Base-by-base conservation (phyloP, 2,329 filamentous ascomycete genomes). In the Aspergillus persii region DNA sequence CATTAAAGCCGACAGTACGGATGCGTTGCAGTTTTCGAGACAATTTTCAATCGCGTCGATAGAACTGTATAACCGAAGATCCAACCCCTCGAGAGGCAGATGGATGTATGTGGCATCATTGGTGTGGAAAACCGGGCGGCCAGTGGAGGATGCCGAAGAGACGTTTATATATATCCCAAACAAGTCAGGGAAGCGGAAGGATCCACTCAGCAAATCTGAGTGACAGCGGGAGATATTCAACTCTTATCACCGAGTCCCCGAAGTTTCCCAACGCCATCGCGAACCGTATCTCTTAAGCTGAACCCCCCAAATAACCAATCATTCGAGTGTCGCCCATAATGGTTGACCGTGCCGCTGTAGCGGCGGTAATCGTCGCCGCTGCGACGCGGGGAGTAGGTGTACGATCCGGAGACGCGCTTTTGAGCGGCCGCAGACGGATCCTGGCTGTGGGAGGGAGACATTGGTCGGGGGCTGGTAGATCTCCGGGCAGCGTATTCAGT, bases 241-340 rank as follows among this genome's bases (percentile, higher is more conserved):
- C 57, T 49, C 58, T 63, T 64, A 36, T 61, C 55, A 41, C 55
- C 50, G 12, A 61, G 58, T 23, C 60, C 58, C 26, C 61, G 61
- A 29, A 78, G 46, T 59, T 71, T 74, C 36, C 75, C 73, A 23
- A 77, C 69, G 44, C 74, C 74, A 44, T 77, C 77, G 3, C 74
- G 74, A 27, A 80, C 76, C 6, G 79, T 78, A 36, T 80, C 77
- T 4, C 75, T 74, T 3, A 83, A 68, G 63, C 78, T 80, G 65
- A 81, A 79, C 1, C 79, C 77, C 23, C 76, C 75, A 59, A 83
- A 83, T 4, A 83, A 71, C 81, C 81, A 83, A 56, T 82, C 78
- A 56, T 83, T 82, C 18, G 75, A 77, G 66, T 83, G 80, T 8
- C 80, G 76, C 12, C 80, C 80, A 56, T 72, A 80, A 58, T 82